phyloP scores from a whole-genome alignment of 169 alveolate species.

The Plasmodium vivax region DNA sequence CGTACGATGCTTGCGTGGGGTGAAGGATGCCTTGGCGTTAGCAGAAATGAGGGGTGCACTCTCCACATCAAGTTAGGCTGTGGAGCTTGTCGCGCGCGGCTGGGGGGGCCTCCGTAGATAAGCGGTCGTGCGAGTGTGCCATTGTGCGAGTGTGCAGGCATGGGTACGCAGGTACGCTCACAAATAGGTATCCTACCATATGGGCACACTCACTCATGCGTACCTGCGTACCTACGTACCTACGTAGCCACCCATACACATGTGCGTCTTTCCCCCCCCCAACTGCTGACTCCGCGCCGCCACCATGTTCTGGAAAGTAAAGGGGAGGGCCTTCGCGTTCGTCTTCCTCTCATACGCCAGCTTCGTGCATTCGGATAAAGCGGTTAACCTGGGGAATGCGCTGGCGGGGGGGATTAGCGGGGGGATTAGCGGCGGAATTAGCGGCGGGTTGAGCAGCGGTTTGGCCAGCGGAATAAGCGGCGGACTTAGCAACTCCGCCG shows the following conservation, averaged over 20 bases:
- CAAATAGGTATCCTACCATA: not conserved
- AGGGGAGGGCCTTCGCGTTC: not conserved
- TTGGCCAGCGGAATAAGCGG: not conserved
- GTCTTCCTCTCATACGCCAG: not conserved
- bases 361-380: slow-evolving; percentile 6
- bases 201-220: not conserved
- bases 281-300: not conserved
- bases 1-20: not conserved
- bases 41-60: not conserved
- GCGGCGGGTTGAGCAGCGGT: not conserved
- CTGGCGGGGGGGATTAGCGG: not conserved
- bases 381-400: not conserved
- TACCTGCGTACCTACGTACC: not conserved
- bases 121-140: not conserved
- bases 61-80: not conserved
- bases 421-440: not conserved
- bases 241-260: not conserved
- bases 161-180: too few species aligned
- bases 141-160: not conserved
- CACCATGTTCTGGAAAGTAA: slow-evolving; percentile 24
- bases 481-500: not conserved
- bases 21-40: not conserved
- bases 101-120: not conserved
- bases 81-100: not conserved
- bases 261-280: not conserved